Evolutionary conservation across 257 asterid genomes (phyloP).

Genomic region (Nemophila menziesii): DNA sequence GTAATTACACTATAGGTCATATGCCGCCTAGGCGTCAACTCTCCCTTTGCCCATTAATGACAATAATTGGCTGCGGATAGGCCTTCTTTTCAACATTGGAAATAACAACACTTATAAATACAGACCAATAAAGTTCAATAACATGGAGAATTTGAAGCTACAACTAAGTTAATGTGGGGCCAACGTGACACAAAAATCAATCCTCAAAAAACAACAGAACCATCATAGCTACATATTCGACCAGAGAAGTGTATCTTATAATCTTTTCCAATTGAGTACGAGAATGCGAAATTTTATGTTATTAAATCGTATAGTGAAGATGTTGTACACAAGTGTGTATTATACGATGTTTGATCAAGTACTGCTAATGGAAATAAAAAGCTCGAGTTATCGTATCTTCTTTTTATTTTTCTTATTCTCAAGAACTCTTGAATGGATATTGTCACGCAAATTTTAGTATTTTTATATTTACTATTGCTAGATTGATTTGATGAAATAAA

Average conservation of each 20-base stretch:
- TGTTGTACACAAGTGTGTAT: slow-evolving; percentile 56
- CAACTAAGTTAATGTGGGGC: slow-evolving; percentile 62
- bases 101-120: slow-evolving; percentile 31
- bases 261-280: slow-evolving; percentile 46
- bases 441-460: no score
- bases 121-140: slow-evolving; percentile 31
- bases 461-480: no score
- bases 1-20: no score
- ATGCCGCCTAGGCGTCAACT: no score
- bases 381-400: no score
- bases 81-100: no score
- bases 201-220: slow-evolving; percentile 20
- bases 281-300: slow-evolving; percentile 43
- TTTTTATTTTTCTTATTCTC: no score
- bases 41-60: no score
- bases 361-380: slow-evolving; percentile 73
- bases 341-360: slow-evolving; percentile 73
- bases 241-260: slow-evolving; percentile 39
- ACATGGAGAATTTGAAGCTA: slow-evolving; percentile 39
- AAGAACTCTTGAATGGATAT: no score
- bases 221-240: slow-evolving; percentile 19
- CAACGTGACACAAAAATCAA: slow-evolving; percentile 40
- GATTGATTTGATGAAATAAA: no score
- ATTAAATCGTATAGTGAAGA: slow-evolving; percentile 48
- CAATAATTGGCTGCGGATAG: no score